Base-by-base conservation (phyloP, 2,329 filamentous ascomycete genomes). In the Ophiostoma piceae region DNA sequence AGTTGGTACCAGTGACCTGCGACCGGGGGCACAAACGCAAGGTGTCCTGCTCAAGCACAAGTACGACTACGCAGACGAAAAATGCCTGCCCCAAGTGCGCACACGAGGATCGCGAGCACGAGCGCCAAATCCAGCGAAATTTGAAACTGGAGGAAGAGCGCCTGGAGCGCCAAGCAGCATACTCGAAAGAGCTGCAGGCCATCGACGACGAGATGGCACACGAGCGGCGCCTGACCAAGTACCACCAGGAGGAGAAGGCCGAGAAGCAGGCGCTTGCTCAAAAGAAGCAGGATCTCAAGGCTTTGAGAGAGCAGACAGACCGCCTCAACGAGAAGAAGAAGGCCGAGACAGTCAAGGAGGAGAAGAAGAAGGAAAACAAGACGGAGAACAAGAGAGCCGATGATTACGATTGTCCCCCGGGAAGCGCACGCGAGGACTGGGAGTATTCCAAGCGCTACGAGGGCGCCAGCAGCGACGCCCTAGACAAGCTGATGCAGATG, bases 401-500 rank as follows among this genome's bases (percentile, higher is more conserved):
- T 19, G 6, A 16, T 12, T 1, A 8, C 12, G 6, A 11, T 16
- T 51, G 26, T n/a, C 8, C 26, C 8, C n/a, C 26, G 3, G 67
- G 51, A 35, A 47, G 26, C 14, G 67, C 67, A 1, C 37, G 77
- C 0, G 77, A 79, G 1, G 87, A 91, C 22, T 92, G 90, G 90
- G 78, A 88, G 16, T 75, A 79, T 0, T 82, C 88, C 73, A 92
- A 92, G 75, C 67, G 78, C 1, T 75, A 77, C 0, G 83, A 88
- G 41, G 80, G 80, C 0, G 82, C 83, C 0, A 73, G 74, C 0
- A 91, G 86, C 72, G 74, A 77, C 0, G 80, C 84, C 0, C 74
- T 93, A 0, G 89, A 93, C 71, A 75, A 80, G 0, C 75, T 94
- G 9, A 92, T 93, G 87, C 77, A 76, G 0, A 88, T 93, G 86